Conservation (phyloP, 305 asterid genomes). For the Caryopteris hybrid region DNA sequence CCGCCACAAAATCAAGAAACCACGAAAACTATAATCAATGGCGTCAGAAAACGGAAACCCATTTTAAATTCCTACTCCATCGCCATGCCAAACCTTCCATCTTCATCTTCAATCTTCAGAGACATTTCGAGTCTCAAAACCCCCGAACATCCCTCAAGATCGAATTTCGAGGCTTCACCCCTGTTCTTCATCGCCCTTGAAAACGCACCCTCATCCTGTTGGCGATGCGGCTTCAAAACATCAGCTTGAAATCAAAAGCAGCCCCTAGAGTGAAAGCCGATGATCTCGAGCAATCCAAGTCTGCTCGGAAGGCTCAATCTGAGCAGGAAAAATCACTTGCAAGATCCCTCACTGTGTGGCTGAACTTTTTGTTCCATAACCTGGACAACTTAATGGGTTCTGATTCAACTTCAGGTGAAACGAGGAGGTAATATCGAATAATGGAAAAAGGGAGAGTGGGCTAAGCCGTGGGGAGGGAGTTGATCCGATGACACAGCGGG, state of each 20-base stretch:
- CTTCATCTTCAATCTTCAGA: slow-evolving; percentile 46
- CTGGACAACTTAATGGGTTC: slow-evolving; percentile 53
- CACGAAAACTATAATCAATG: slow-evolving; percentile 35
- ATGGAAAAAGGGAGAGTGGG: slow-evolving; percentile 73
- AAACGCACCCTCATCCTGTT: slow-evolving; percentile 48
- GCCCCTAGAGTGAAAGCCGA: slow-evolving; percentile 64
- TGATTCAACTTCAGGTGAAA: slow-evolving; percentile 25
- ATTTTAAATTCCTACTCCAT: slow-evolving; percentile 26
- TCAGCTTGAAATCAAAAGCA: slow-evolving; percentile 55
- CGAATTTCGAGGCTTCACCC: slow-evolving; percentile 39
- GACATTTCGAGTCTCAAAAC: slow-evolving; percentile 79
- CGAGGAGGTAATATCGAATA: slow-evolving; percentile 21
- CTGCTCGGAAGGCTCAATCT: slow-evolving; percentile 65
- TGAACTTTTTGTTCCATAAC: slow-evolving; percentile 77
- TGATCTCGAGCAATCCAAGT: slow-evolving; percentile 80
- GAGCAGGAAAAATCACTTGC: slow-evolving; percentile 69
- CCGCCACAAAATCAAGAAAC: slow-evolving; percentile 14
- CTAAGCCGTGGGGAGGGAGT: slow-evolving; percentile 47
- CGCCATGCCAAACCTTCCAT: slow-evolving; percentile 49
- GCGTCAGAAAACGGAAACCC: slow-evolving; percentile 48
- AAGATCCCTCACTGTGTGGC: slow-evolving; percentile 87
- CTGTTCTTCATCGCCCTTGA: slow-evolving; percentile 62
- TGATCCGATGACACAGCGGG: slow-evolving; percentile 87
- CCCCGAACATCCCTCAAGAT: slow-evolving; percentile 40
- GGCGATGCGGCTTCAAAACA: slow-evolving; percentile 30